phyloP scores from a whole-genome alignment of 1,139 yeast genomes.

The Protomyces pachydermus region DNA sequence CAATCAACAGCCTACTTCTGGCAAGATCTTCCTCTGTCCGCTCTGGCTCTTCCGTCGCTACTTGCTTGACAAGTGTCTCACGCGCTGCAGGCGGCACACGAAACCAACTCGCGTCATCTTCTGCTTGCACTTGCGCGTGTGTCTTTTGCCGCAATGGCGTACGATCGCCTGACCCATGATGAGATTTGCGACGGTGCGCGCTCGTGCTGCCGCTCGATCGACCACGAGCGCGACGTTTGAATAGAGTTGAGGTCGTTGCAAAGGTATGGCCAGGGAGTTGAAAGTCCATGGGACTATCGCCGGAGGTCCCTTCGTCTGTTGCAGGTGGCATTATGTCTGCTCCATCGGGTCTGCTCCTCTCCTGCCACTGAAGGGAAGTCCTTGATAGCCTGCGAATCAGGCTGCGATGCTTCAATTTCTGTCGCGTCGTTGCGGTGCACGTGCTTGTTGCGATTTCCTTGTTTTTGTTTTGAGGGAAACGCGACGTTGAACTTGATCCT shows the following conservation, averaged over 20 bases:
- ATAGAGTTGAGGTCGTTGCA: neutral
- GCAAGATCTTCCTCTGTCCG: slow-evolving; percentile 7
- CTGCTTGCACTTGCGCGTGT: neutral
- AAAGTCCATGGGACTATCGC: neutral
- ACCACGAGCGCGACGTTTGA: neutral
- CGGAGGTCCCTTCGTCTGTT: neutral
- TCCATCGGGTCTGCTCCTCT: neutral
- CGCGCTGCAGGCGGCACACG: slow-evolving; percentile 1
- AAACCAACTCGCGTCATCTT: slow-evolving; percentile 9
- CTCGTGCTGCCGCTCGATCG: neutral
- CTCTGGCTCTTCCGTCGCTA: slow-evolving; percentile 5
- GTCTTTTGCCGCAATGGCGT: neutral
- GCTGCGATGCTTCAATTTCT: no score
- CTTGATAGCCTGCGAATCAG: no score
- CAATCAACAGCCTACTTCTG: neutral
- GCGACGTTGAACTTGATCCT: neutral
- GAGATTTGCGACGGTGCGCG: neutral
- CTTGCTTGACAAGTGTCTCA: neutral
- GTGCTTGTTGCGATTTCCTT: neutral
- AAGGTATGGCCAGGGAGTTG: neutral
- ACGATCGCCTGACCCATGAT: neutral
- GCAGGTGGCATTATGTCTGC: neutral
- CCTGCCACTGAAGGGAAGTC: neutral
- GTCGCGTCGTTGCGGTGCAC: neutral
- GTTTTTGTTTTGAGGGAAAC: neutral